Evolutionary conservation across 1,139 yeast species (phyloP).

Genomic region (Suhomyces guaymorum): DNA sequence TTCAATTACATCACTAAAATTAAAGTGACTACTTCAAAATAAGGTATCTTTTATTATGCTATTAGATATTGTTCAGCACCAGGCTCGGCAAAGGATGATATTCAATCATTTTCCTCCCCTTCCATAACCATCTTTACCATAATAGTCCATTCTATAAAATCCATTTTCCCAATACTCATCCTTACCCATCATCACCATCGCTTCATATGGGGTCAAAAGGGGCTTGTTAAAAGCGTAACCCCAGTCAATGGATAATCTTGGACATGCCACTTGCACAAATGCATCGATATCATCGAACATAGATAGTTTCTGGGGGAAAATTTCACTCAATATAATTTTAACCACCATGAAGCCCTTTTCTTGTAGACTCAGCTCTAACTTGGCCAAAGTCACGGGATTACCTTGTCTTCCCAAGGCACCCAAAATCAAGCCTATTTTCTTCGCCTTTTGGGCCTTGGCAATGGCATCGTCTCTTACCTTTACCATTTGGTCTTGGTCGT

Average conservation of each 20-base stretch:
- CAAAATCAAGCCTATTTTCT: constrained; percentile 76
- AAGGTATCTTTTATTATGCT: too few species aligned
- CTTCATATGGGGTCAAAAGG: constrained; percentile 90
- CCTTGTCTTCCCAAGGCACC: constrained; percentile 99
- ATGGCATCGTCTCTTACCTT: constrained; percentile 76
- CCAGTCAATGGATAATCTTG: constrained; percentile 95
- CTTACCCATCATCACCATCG: constrained; percentile 81
- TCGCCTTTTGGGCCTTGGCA: constrained; percentile 51
- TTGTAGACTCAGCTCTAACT: constrained; percentile 55
- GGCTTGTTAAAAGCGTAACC: constrained; percentile 97
- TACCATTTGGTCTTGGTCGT: constrained; percentile 82
- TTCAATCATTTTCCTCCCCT: constrained; percentile 60
- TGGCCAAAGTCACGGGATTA: constrained; percentile 69
- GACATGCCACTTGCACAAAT: constrained; percentile 97
- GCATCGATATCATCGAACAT: constrained; percentile 94
- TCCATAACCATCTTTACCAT: constrained; percentile 88
- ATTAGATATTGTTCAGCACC: too few species aligned
- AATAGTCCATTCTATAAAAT: constrained; percentile 95
- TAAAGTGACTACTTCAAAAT: too few species aligned
- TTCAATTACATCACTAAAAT: too few species aligned
- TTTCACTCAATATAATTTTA: constrained; percentile 84
- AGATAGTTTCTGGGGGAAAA: constrained; percentile 90
- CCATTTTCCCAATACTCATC: constrained; percentile 67
- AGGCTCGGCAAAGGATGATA: too few species aligned
- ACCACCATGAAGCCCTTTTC: constrained; percentile 67